Base-by-base conservation (phyloP, 768 basidiomycete genomes). In the Mrakia hoshinonis region DNA sequence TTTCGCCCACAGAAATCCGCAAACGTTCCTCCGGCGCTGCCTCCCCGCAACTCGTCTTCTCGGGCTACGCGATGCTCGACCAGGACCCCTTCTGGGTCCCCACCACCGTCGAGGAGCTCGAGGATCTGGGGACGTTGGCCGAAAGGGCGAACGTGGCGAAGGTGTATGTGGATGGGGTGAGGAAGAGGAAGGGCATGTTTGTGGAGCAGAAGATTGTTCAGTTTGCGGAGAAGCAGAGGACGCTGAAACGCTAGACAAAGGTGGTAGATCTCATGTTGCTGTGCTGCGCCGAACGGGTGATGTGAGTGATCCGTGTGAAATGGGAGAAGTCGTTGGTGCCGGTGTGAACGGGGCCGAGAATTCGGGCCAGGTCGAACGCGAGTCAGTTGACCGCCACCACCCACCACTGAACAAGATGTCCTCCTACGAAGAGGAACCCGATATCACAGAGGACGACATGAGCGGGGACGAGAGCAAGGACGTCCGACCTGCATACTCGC, bases 1-100 rank as follows among this genome's bases (percentile, higher is more conserved):
- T 26, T 22, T 5, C 43, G 5, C 48, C 38, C 39, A 12, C 77
- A 96, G 95, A 98, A 76, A 97, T 99, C 74, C 87, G 95, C 52
- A 98, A 92, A 77, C 84, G 89, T 36, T 97, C 96, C 0, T 97
- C 95, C 0, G 96, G 96, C 3, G 95, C 95, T 4, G 96, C 96
- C 0, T 95, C 91, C 75, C 96, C 96, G 0, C 96, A 98, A 77
- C 83, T 99, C 26, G 91, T 99, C 74, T 99, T 99, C 81, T 90
- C 87, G 80, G 96, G 95, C 87, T 91, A 79, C 73, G 88, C 98
- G 79, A 84, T 95, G 76, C 84, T 97, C 29, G 91, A 95, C 79
- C 86, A 88, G 75, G 78, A 76, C 68, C 76, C 76, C 24, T 76
- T 71, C 72, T 76, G 76, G 76, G 76, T 76, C 20, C 76, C 76